Evolutionary conservation across 2,329 filamentous ascomycete genomes (phyloP).

Genomic region (Magnaporthiopsis rhizophila): DNA sequence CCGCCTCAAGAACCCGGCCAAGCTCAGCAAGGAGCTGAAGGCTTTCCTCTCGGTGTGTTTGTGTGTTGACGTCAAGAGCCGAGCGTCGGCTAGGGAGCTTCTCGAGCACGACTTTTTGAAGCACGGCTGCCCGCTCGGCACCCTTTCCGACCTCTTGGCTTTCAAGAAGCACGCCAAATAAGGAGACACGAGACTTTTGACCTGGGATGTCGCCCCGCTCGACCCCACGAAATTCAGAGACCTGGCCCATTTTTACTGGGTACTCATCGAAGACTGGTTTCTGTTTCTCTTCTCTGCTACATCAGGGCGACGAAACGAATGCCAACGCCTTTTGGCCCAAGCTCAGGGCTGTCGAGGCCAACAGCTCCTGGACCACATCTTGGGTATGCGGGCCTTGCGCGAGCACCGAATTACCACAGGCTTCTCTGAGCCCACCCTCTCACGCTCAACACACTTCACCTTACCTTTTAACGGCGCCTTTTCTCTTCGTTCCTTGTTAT

Average conservation of each 20-base stretch:
- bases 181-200: constrained; percentile 7
- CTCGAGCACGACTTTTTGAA: constrained; percentile 90
- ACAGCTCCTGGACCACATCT: not conserved
- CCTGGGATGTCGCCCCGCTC: not conserved
- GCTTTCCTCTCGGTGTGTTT: constrained; percentile 93
- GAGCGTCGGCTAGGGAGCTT: constrained; percentile 85
- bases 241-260: not conserved
- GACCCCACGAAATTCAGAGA: not conserved
- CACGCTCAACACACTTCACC: not conserved
- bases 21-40: constrained; percentile 95
- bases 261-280: not conserved
- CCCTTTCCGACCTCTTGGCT: constrained; percentile 76
- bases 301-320: not conserved
- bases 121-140: constrained; percentile 76
- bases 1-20: constrained; percentile 94
- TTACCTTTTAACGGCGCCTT: not conserved
- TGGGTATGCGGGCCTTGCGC: too few relatives aligned
- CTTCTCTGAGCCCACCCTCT: not conserved
- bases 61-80: constrained; percentile 91
- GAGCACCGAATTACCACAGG: not conserved
- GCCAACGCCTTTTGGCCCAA: not conserved
- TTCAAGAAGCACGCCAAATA: constrained; percentile 73
- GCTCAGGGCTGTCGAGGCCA: not conserved
- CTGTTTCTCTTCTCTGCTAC: not conserved
- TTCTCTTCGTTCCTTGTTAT: not conserved